Evolutionary conservation across 192 early-diverging fungal genomes (phyloP).

Genomic region (Coemansia sp.): DNA sequence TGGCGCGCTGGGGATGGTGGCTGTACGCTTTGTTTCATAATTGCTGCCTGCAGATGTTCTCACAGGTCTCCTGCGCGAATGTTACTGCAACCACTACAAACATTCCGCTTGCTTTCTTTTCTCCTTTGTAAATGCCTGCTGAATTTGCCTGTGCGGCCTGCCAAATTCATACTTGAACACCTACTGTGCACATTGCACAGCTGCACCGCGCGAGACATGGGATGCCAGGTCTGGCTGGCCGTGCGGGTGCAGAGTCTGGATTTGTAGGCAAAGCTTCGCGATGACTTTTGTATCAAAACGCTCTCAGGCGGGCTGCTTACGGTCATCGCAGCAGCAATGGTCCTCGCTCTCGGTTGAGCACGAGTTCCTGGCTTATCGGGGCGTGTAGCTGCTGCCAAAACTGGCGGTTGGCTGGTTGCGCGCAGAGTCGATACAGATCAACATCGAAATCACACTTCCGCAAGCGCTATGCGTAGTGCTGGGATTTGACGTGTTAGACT

Average conservation of each 20-base stretch:
- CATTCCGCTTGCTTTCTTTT: neutral
- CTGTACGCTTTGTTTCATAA: neutral
- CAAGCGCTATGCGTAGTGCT: slow-evolving; percentile 89
- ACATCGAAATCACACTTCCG: slow-evolving; percentile 89
- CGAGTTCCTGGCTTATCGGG: slow-evolving; percentile 80
- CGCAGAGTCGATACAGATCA: slow-evolving; percentile 86
- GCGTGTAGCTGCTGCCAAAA: slow-evolving; percentile 65
- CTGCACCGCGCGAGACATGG: slow-evolving; percentile 2
- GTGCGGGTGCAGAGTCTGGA: slow-evolving; percentile 64
- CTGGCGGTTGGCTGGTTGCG: slow-evolving; percentile 80
- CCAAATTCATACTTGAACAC: neutral
- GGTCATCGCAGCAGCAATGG: slow-evolving; percentile 68
- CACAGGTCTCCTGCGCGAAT: neutral
- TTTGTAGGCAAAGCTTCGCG: slow-evolving; percentile 95
- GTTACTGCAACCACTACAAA: neutral
- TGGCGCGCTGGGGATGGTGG: neutral
- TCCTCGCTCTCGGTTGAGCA: slow-evolving; percentile 71
- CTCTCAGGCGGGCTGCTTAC: slow-evolving; percentile 84
- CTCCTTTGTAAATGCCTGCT: neutral
- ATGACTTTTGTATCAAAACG: slow-evolving; percentile 89
- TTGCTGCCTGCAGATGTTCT: neutral
- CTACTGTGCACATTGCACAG: neutral
- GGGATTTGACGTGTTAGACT: slow-evolving; percentile 88
- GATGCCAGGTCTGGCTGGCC: slow-evolving; percentile 6
- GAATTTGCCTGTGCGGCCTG: neutral